Evolutionary conservation across 768 basidiomycete genomes (phyloP).

Genomic region (Boletus rubroflammeus): DNA sequence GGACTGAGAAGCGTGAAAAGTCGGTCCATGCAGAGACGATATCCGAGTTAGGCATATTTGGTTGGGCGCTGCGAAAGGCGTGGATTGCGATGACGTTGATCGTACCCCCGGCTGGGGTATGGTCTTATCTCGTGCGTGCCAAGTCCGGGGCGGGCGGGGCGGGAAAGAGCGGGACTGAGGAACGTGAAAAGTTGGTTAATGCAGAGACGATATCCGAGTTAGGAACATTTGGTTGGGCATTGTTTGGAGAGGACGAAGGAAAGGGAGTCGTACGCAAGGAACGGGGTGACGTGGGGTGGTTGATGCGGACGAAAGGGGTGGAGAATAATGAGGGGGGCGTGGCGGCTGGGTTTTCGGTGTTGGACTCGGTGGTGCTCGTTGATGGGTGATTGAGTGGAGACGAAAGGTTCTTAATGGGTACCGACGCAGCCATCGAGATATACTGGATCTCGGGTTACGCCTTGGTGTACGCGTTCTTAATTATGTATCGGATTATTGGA

Average conservation of each 20-base stretch:
- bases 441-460: too few species aligned
- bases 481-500: too few species aligned
- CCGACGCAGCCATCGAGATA: too few species aligned
- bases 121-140: conserved; percentile 76
- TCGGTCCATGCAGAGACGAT: conserved; percentile 66
- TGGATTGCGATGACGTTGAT: conserved; percentile 99
- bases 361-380: conserved; percentile 69
- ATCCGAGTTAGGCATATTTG: conserved; percentile 90
- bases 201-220: conserved; percentile 83
- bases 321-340: conserved; percentile 70
- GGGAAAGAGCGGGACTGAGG: not conserved
- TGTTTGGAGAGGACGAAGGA: conserved; percentile 56
- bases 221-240: conserved; percentile 86
- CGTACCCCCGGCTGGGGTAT: conserved; percentile 60
- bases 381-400: conserved; percentile 8
- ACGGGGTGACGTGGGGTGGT: conserved; percentile 74
- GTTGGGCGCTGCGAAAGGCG: conserved; percentile 80
- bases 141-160: conserved; percentile 31
- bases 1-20: not conserved
- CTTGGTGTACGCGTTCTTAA: too few species aligned
- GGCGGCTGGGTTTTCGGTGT: conserved; percentile 61
- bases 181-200: conserved; percentile 37
- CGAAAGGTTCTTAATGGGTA: not conserved
- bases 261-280: conserved; percentile 35
- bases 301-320: conserved; percentile 86